phyloP scores from a whole-genome alignment of 2,329 filamentous ascomycete genomes.

The Pseudogymnoascus sp. region DNA sequence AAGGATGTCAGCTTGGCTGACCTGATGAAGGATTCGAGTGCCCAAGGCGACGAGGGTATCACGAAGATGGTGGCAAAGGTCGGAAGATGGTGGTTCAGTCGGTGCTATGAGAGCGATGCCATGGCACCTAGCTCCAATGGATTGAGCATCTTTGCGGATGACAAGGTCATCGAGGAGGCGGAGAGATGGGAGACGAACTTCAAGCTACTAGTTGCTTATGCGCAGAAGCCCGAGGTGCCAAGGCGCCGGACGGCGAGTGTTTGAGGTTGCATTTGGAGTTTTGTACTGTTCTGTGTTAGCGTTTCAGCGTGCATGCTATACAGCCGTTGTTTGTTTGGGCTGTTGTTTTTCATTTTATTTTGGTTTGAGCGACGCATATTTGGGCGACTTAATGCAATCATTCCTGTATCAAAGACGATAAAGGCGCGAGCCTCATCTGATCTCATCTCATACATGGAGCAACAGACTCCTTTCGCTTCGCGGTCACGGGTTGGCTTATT shows the following conservation, averaged over 20 bases:
- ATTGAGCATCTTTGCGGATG: conserved; percentile 72
- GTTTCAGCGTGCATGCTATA: neutral
- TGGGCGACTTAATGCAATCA: neutral
- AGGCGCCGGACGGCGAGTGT: conserved; percentile 26
- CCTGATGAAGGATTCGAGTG: conserved; percentile 65
- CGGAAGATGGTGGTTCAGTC: conserved; percentile 92
- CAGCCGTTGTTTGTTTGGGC: neutral
- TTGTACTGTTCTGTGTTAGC: neutral
- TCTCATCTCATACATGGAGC: conserved; percentile 5
- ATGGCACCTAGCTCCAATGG: conserved; percentile 42
- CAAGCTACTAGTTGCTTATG: conserved; percentile 85
- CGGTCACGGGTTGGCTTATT: conserved; percentile 7
- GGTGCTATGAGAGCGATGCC: conserved; percentile 75
- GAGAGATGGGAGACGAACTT: conserved; percentile 81
- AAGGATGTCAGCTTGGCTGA: conserved; percentile 56
- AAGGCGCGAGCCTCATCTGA: conserved; percentile 12
- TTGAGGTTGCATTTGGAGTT: conserved; percentile 16
- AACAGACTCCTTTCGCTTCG: conserved; percentile 1
- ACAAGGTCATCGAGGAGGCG: conserved; percentile 71
- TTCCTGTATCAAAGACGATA: conserved; percentile 11
- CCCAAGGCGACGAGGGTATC: conserved; percentile 73
- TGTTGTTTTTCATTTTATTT: neutral
- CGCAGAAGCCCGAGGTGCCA: conserved; percentile 27
- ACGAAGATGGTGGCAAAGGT: conserved; percentile 88
- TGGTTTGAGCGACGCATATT: conserved; percentile 1